Evolutionary conservation across 164 flowering plant genomes (phyloP).

Genomic region (Buxus sempervirens): DNA sequence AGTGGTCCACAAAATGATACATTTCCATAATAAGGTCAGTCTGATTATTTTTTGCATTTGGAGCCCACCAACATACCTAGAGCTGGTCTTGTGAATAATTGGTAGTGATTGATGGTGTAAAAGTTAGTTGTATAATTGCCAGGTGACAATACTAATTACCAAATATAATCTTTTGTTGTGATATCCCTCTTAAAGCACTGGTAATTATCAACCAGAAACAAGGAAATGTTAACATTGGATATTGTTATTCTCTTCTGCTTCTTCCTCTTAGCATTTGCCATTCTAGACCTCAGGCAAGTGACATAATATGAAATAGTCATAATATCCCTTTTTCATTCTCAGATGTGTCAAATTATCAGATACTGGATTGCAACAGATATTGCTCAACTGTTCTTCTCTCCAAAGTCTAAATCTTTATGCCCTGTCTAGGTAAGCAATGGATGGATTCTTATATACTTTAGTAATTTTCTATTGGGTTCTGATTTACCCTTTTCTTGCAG

Average conservation of each 20-base stretch:
- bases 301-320: neutral
- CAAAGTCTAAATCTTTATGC: conserved; percentile 82
- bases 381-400: conserved; percentile 50
- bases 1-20: too few relatives aligned
- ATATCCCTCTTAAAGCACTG: too few relatives aligned
- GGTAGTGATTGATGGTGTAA: too few relatives aligned
- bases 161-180: too few relatives aligned
- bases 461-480: neutral
- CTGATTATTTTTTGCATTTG: too few relatives aligned
- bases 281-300: neutral
- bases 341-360: conserved; percentile 90
- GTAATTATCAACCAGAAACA: too few relatives aligned
- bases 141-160: too few relatives aligned
- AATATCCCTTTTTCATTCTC: conserved; percentile 1
- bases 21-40: too few relatives aligned
- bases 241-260: neutral
- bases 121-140: too few relatives aligned
- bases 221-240: neutral
- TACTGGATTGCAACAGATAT: conserved; percentile 61
- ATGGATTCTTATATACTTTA: too few relatives aligned
- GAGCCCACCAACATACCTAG: too few relatives aligned
- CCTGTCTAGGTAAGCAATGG: conserved; percentile 55
- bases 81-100: too few relatives aligned
- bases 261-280: neutral
- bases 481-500: conserved; percentile 37